These are phyloP conservation scores for Euphrasia confusa DNA, from an alignment of 257 asterid genomes.

Conservation along the genomic window DNA sequence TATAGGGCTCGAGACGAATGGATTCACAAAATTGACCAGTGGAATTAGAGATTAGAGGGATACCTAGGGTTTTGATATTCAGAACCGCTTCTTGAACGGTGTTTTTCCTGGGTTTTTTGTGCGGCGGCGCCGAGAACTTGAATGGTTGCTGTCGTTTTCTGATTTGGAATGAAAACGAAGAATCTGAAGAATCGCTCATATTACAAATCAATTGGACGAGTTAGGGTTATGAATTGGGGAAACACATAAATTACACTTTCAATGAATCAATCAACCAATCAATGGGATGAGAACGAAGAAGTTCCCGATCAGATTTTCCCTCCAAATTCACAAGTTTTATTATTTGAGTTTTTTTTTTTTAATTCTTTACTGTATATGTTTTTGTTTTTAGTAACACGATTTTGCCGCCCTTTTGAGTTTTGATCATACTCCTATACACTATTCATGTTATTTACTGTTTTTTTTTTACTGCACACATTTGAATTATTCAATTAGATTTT, in stretches of 20 bases:
- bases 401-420: too few species aligned
- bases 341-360: too few species aligned
- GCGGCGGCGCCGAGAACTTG: conserved; percentile 26
- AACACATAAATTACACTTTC: not conserved
- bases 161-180: conserved; percentile 33
- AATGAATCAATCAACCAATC: conserved; percentile 2
- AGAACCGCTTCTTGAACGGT: conserved; percentile 40
- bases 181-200: conserved; percentile 52
- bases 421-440: too few species aligned
- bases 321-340: conserved; percentile 23
- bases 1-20: conserved; percentile 48
- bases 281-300: conserved; percentile 18
- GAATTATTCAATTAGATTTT: too few species aligned
- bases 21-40: conserved; percentile 41
- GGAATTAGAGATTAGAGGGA: conserved; percentile 50
- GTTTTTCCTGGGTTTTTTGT: conserved; percentile 33
- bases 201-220: conserved; percentile 3
- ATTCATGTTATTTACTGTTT: too few species aligned
- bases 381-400: too few species aligned
- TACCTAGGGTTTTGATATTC: conserved; percentile 38
- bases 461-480: too few species aligned
- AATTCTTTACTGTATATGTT: too few species aligned
- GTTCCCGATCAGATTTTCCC: conserved; percentile 39
- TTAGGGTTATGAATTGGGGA: not conserved
- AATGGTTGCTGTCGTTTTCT: conserved; percentile 33